Base-by-base conservation (phyloP, 2,329 filamentous ascomycete species). In the Lachnellula willkommii region DNA sequence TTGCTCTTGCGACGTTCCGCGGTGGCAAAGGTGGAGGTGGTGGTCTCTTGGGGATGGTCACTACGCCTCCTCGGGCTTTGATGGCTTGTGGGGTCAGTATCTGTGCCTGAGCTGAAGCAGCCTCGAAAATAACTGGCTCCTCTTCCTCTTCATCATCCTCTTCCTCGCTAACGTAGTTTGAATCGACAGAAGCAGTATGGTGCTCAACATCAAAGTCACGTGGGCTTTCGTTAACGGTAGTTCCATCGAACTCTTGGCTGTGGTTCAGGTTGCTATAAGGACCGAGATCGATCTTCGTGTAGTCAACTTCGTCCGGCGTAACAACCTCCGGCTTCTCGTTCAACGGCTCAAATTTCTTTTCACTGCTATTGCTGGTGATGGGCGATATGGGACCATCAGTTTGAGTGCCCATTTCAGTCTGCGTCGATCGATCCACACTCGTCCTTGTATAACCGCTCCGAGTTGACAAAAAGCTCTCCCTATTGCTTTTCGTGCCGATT, bases 21-120 rank as follows among this genome's bases (percentile, higher is more conserved):
- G 83, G 79, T 1, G 92, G 92, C 12, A 96, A 49, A 20, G 68
- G 79, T 8, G 88, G 84, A 1, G 92, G 91, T 1, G 90, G 83
- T 1, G 85, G 73, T 37, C 90, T 82, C 73, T 93, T 95, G 12
- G 89, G 84, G 56, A 96, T 95, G 47, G 84, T 91, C 28, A 96
- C 89, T 50, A 96, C 77, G 50, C 87, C 87, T 24, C 90, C 89
- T 67, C 89, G 87, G 40, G 84, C 87, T 26, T 67, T 69, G 37
- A 69, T 63, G 7, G 63, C 60, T 47, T 64, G 59, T 1, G 87
- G 83, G 2, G 81, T 79, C 48, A 83, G 75, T 45, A 82, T 77
- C 15, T 82, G 74, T 15, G 79, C 79, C 58, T 82, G 78, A 15
- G 81, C 76, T 4, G 79, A 75, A 12, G 76, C 83, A 52, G 89